Conservation (phyloP, 1,284 basidiomycete genomes). For the Trichosporon sp. region DNA sequence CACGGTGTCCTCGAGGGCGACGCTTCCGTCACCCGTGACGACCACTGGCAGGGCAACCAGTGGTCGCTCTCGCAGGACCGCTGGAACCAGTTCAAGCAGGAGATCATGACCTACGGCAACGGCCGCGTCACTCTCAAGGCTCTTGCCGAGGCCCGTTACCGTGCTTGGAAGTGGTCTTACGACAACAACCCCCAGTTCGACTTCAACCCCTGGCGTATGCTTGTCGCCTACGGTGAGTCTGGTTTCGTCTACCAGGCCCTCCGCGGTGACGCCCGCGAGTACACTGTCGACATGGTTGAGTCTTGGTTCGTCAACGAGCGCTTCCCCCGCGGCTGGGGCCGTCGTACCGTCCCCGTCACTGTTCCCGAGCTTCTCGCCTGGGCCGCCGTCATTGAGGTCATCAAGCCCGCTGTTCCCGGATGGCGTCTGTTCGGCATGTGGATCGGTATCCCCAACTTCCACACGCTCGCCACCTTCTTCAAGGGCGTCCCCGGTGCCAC, state of each 20-base stretch:
- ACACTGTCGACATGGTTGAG: conserved; percentile 11
- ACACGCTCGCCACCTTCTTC: conserved; percentile 8
- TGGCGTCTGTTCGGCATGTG: conserved; percentile 16
- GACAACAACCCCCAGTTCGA: conserved; percentile 16
- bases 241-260: conserved; percentile 15
- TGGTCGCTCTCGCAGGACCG: conserved; percentile 8
- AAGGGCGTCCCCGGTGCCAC: neutral
- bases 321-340: conserved; percentile 19
- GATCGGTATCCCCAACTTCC: conserved; percentile 12
- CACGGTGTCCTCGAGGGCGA: conserved; percentile 22
- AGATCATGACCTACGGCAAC: conserved; percentile 6
- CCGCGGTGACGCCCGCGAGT: conserved; percentile 9
- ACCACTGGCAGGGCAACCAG: conserved; percentile 13
- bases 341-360: conserved; percentile 14
- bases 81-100: conserved; percentile 8
- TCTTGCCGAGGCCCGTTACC: conserved; percentile 12
- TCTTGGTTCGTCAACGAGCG: conserved; percentile 18
- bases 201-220: conserved; percentile 23
- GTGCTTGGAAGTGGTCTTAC: conserved; percentile 11
- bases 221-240: conserved; percentile 22
- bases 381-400: conserved; percentile 8
- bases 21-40: conserved; percentile 19
- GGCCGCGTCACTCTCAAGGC: conserved; percentile 8
- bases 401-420: conserved; percentile 15
- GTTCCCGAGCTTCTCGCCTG: conserved; percentile 15